Evolutionary conservation across 1,284 basidiomycete species (phyloP), one percentile per base, ranked within the genome.

Genomic region (Naganishia sp.): DNA sequence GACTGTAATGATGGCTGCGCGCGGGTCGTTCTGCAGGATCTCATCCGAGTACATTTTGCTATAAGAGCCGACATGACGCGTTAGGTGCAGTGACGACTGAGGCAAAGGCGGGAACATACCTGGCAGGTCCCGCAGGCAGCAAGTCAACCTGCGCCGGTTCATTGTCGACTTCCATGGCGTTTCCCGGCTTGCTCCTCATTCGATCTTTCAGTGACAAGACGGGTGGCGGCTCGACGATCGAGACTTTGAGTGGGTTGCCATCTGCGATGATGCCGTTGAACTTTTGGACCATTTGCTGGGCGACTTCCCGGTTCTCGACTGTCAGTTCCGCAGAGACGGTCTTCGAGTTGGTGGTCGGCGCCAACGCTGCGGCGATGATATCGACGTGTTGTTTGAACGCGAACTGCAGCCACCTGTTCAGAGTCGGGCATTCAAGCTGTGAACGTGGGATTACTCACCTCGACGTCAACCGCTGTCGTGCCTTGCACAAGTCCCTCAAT

Each of bases 1-100:
- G n/a, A 77, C 68, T 1, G 75, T 81, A 31, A 90, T 82, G 3
- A 91, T 84, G 7, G 84, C 82, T 2, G 89, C 87, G 23, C 87
- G 84, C 10, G 88, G 84, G 74, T 90, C 88, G 15, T 83, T 81
- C n/a, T 82, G 80, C 59, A 90, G 77, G 49, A 92, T 83, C 6
- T 85, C 85, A 74, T 93, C 90, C 2, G 90, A 92, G 68, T 90
- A 89, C 83, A 93, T 84, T 85, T 92, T 92, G 68, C 90, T 92
- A 73, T 57, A 52, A 13, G 9, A 33, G 50, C 5, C 9, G 42
- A 18, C 28, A 25, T 18, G n/a, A 39, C 42, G 2, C 31, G 11
- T 53, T 4, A 59, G 18, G 21, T 28, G 31, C 7, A 6, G 44
- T 11, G 23, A 16, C 23, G 15, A 28, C 4, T 31, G 10, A 45